Percentiles rank a stretch among this genome's conserved stretches.
These are phyloP conservation scores for Zygotorulaspora florentina DNA, from an alignment of 805 yeast genomes.

Conservation along the genomic window DNA sequence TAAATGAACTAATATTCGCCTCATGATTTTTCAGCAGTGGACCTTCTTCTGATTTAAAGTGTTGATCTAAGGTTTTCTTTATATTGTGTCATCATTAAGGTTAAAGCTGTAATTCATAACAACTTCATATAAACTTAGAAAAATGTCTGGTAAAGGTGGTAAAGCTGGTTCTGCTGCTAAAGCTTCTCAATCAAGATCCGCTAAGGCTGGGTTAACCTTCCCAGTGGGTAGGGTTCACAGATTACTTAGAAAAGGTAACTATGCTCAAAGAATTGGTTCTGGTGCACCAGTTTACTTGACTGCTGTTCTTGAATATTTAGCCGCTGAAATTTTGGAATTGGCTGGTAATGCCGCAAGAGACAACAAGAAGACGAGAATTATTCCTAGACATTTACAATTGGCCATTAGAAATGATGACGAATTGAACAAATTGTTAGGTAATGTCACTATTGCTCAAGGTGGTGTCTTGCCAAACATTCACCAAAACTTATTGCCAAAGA, in stretches of 20 bases:
- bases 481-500: conserved; percentile 78
- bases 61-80: not conserved
- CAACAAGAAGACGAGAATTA: conserved; percentile 95
- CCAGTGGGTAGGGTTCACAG: conserved; percentile 99
- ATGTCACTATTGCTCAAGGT: conserved; percentile 95
- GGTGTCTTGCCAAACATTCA: conserved; percentile 96
- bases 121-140: not conserved
- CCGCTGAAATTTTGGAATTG: conserved; percentile 93
- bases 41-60: too few species aligned
- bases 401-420: conserved; percentile 98
- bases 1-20: not conserved
- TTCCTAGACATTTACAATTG: conserved; percentile 94
- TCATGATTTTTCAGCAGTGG: too few species aligned
- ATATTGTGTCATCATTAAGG: too few species aligned
- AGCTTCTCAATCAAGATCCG: conserved; percentile 92
- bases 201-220: conserved; percentile 95
- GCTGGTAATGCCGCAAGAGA: conserved; percentile 98
- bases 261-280: conserved; percentile 95
- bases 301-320: conserved; percentile 89
- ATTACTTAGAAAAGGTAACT: conserved; percentile 88
- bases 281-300: conserved; percentile 97
- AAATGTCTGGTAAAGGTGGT: conserved; percentile 69
- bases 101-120: not conserved
- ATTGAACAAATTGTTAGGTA: conserved; percentile 81
- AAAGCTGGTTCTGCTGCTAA: conserved; percentile 89